Conservation (phyloP, 1,139 yeast species). For the Yamadazyma conglobata region DNA sequence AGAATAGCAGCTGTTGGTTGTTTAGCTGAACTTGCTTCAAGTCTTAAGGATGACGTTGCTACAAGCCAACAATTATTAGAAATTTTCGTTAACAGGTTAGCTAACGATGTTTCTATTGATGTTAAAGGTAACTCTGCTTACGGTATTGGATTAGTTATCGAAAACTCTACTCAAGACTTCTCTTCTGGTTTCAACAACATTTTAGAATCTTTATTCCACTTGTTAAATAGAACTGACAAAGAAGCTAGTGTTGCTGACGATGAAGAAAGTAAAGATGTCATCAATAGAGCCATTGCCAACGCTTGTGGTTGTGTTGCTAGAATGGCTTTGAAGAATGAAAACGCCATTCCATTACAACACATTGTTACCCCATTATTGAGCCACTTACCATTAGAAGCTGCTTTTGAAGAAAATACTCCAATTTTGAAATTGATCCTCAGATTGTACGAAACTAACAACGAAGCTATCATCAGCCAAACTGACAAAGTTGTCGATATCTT, state of each 20-base stretch:
- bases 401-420: constrained; percentile 90
- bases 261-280: constrained; percentile 76
- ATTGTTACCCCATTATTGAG: constrained; percentile 72
- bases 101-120: constrained; percentile 77
- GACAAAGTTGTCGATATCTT: constrained; percentile 66
- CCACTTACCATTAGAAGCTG: constrained; percentile 84
- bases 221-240: constrained; percentile 74
- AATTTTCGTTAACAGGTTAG: constrained; percentile 63
- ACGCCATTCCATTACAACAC: constrained; percentile 74
- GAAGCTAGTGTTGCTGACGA: constrained; percentile 58
- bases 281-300: constrained; percentile 84
- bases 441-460: constrained; percentile 64
- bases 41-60: constrained; percentile 67
- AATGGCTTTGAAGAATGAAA: constrained; percentile 72
- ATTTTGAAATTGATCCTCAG: constrained; percentile 74
- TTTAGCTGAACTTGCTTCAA: constrained; percentile 81
- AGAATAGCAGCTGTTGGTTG: constrained; percentile 87
- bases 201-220: constrained; percentile 72
- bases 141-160: constrained; percentile 84
- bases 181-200: constrained; percentile 64
- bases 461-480: constrained; percentile 54
- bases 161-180: constrained; percentile 55
- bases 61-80: constrained; percentile 67
- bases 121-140: constrained; percentile 96
- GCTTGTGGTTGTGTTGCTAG: constrained; percentile 98